Evolutionary conservation across 2,329 filamentous ascomycete genomes (phyloP), one percentile per base, ranked within the genome.

Genomic region (Penicillium sclerotiorum): DNA sequence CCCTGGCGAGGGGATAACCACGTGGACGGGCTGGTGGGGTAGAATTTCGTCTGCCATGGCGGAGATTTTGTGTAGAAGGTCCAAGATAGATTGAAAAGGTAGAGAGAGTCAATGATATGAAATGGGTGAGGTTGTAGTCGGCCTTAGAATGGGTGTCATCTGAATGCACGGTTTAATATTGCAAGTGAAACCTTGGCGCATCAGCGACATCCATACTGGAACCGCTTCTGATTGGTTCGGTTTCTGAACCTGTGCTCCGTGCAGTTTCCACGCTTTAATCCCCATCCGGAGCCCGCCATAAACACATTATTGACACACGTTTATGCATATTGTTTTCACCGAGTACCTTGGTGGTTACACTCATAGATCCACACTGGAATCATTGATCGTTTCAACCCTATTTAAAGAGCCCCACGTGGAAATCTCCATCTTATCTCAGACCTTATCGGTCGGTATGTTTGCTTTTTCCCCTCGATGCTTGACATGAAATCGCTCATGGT

Each of bases 11-110:
- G 57, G 57, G 11, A 61, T 30, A 2, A 52, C 43, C 18, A 50
- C 55, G 12, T 46, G 47, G 5, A 58, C 37, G 2, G 51, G 21
- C 40, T 60, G 57, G 15, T 41, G 37, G 4, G 57, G 58, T 4
- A 58, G 30, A 8, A 43, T 8, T 1, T 43, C 32, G 20, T 32
- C 25, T 13, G 2, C 39, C 39, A 42, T 42, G 8, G 9, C 7
- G 6, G 15, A 7, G 17, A 8, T 39, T 13, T n/a, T 33, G 30
- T 17, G 30, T 33, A 28, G 7, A 12, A 7, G 7, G 25, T 28
- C n/a, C n/a, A n/a, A n/a, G n/a, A n/a, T n/a, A n/a, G n/a, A n/a
- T n/a, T n/a, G n/a, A n/a, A n/a, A n/a, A n/a, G n/a, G n/a, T n/a
- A n/a, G n/a, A n/a, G n/a, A n/a, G n/a, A n/a, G n/a, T n/a, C n/a